Evolutionary conservation across 345 rosid species (phyloP).

Genomic region (Citrus reticulata): DNA sequence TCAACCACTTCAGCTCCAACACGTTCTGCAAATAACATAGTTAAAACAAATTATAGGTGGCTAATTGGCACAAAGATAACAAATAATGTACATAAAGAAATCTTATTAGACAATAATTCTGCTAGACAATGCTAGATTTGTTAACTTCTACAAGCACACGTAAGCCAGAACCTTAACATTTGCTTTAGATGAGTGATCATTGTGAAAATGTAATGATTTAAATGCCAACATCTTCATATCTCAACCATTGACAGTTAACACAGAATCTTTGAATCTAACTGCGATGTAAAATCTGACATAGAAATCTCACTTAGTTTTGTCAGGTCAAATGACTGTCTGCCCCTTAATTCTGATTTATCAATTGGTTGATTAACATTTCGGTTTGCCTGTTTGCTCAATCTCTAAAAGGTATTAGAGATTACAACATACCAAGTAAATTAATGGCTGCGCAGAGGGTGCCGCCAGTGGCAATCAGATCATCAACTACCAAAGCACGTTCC

Average conservation of each 20-base stretch:
- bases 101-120: not conserved
- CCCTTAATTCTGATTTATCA: not conserved
- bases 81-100: not conserved
- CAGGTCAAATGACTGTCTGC: not conserved
- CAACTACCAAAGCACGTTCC: constrained; percentile 84
- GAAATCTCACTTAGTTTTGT: not conserved
- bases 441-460: constrained; percentile 96
- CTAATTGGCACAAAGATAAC: not conserved
- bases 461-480: constrained; percentile 91
- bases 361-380: not conserved
- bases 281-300: not conserved
- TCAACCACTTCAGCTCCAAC: constrained; percentile 93
- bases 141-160: not conserved
- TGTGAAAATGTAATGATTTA: not conserved
- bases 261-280: not conserved
- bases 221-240: not conserved
- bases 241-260: not conserved
- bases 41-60: not conserved
- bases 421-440: constrained; percentile 65
- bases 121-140: not conserved
- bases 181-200: not conserved
- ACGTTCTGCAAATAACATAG: constrained; percentile 43
- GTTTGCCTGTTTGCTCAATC: not conserved
- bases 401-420: not conserved
- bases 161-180: not conserved